Base-by-base conservation (phyloP, 352 stramenopile genomes). In the Peronospora destructor region DNA sequence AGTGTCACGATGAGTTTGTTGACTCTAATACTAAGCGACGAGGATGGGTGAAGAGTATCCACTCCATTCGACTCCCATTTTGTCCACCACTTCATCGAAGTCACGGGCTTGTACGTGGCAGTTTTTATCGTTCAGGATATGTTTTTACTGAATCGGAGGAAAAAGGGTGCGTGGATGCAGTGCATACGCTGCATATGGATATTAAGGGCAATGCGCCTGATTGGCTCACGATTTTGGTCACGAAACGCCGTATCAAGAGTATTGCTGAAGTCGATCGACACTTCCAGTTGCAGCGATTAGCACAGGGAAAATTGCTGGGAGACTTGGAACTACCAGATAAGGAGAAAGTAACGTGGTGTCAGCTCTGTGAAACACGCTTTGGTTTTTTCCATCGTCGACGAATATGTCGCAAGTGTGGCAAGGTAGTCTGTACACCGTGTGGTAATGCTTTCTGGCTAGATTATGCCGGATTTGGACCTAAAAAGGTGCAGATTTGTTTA, bases 1-100 rank as follows among this genome's bases (percentile, higher is more conserved):
- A 89, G 51, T 87, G 79, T 50, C 82, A 93, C 40, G 75, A 89
- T 52, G 76, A 91, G 53, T 93, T 91, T 54, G 80, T 90, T 25
- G 76, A 92, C 40, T 83, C 72, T 0, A 79, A 71, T 48, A 73
- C 69, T 4, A 74, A 74, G 48, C 68, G 78, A 41, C 69, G 76
- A 43, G 82, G 82, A 6, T 93, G 82, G 82, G 74, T 89, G 21
- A 71, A 72, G 14, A 85, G 67, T 35, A 65, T 93, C 12, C 82
- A 93, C 55, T 91, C 79, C 13, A 87, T 93, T 41, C 73, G 77
- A 5, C 45, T 93, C 4, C 72, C 79, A 1, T 88, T 77, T 25
- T 90, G 79, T 48, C 79, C 79, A 9, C 64, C 62, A 3, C 53
- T 90, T 16, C 59, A 64, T 49, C 63, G 72, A n/a, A 72, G 63